Evolutionary conservation across 352 stramenopile species (phyloP).

Genomic region (Pythium brassicae): DNA sequence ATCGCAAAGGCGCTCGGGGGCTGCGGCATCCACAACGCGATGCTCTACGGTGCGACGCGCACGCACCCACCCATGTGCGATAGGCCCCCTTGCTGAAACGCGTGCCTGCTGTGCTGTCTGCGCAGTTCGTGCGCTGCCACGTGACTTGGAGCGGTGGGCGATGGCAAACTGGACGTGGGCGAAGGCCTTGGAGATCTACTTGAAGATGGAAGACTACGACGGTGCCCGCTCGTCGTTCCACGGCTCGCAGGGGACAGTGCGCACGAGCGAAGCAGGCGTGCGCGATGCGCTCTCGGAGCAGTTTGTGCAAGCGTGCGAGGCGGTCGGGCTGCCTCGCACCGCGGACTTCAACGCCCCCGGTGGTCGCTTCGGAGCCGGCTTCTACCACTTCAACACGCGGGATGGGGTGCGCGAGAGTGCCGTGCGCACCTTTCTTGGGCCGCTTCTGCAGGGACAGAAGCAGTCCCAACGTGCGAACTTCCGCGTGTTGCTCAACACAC

Average conservation of each 20-base stretch:
- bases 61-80: not conserved
- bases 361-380: constrained; percentile 61
- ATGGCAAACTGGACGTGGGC: constrained; percentile 75
- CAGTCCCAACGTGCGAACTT: constrained; percentile 41
- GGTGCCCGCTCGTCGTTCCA: constrained; percentile 52
- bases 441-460: constrained; percentile 31
- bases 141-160: constrained; percentile 74
- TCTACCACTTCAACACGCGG: constrained; percentile 87
- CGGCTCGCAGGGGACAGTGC: constrained; percentile 43
- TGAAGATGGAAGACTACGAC: constrained; percentile 72
- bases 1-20: constrained; percentile 83
- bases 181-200: constrained; percentile 64
- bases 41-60: constrained; percentile 74
- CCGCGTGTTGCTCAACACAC: constrained; percentile 46
- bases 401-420: constrained; percentile 81
- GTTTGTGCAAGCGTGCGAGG: constrained; percentile 49
- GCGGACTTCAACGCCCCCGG: constrained; percentile 81
- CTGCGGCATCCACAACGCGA: constrained; percentile 89
- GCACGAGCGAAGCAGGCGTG: constrained; percentile 38
- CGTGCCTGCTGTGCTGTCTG: constrained; percentile 7
- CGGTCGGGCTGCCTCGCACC: constrained; percentile 50
- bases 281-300: constrained; percentile 31
- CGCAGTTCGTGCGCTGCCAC: constrained; percentile 55
- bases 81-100: not conserved
- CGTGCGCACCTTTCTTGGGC: constrained; percentile 62